These are phyloP conservation scores for Pleodorina starrii DNA, from an alignment of 139 green algal species.

Conservation along the genomic window DNA sequence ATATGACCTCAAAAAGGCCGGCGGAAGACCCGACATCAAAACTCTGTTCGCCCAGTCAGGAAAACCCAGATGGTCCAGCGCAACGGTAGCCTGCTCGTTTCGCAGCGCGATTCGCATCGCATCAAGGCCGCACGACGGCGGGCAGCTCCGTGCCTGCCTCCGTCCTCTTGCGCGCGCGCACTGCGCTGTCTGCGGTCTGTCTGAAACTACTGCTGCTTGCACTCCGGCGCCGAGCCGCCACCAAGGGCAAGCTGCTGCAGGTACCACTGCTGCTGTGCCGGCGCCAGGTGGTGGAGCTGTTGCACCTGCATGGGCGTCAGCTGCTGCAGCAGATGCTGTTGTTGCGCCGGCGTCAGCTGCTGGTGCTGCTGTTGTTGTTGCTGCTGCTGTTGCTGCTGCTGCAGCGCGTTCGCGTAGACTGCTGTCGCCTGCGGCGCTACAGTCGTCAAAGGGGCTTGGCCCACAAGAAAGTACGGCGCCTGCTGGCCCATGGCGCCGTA, in stretches of 20 bases:
- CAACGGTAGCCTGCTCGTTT: too few relatives aligned
- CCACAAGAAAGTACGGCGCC: not conserved
- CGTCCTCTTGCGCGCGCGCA: too few relatives aligned
- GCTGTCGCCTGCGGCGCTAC: not conserved
- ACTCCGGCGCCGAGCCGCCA: not conserved
- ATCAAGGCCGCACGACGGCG: too few relatives aligned
- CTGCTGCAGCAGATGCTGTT: slow-evolving; percentile 24
- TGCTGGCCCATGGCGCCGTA: not conserved
- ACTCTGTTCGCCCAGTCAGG: too few relatives aligned
- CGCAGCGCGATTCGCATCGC: too few relatives aligned
- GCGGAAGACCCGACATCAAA: too few relatives aligned
- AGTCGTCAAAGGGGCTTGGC: not conserved
- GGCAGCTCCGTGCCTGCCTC: too few relatives aligned
- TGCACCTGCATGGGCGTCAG: slow-evolving; percentile 21
- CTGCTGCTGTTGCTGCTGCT: slow-evolving; percentile 3
- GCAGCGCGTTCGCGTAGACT: not conserved
- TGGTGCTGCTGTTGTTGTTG: not conserved
- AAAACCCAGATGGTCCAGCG: too few relatives aligned
- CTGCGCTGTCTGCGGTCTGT: too few relatives aligned
- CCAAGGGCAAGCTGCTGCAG: slow-evolving; percentile 17
- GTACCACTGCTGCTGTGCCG: slow-evolving; percentile 34
- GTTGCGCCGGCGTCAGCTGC: not conserved
- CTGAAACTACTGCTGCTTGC: slow-evolving; percentile 37
- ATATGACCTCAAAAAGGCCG: too few relatives aligned
- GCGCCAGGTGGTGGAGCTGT: slow-evolving; percentile 22